These are phyloP conservation scores for Pharus latifolius DNA, from an alignment of 176 grass and related monocot species.

Conservation along the genomic window DNA sequence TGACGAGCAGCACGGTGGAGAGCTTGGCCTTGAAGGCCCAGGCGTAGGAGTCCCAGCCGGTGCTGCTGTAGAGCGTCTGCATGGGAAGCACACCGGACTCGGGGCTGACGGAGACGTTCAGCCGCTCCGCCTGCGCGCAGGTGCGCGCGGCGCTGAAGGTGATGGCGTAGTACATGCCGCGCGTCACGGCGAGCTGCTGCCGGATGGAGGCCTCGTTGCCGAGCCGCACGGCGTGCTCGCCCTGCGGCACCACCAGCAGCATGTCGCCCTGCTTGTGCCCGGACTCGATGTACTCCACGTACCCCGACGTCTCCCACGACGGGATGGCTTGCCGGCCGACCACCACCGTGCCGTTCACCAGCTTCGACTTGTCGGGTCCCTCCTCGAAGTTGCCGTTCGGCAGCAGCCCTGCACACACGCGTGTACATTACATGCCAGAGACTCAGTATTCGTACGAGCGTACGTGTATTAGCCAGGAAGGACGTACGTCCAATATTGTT, in stretches of 20 bases:
- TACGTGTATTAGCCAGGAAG: too few species aligned
- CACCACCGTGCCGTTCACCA: conserved; percentile 71
- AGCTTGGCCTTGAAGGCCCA: conserved; percentile 81
- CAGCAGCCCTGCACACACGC: conserved; percentile 42
- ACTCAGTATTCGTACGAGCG: background rate
- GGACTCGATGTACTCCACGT: conserved; percentile 91
- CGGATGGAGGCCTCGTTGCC: conserved; percentile 84
- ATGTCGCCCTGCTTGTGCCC: conserved; percentile 94
- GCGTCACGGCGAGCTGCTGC: conserved; percentile 40
- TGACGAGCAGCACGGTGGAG: conserved; percentile 32
- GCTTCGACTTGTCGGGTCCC: conserved; percentile 35
- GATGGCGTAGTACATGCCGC: conserved; percentile 67
- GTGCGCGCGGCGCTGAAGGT: conserved; percentile 90
- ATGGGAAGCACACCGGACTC: conserved; percentile 69
- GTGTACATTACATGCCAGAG: too few species aligned
- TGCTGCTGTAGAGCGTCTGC: conserved; percentile 91
- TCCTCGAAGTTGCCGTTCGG: conserved; percentile 88
- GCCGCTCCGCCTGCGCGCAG: conserved; percentile 69
- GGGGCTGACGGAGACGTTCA: conserved; percentile 83
- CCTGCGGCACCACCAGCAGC: conserved; percentile 86
- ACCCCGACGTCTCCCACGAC: conserved; percentile 54
- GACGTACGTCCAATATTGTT: too few species aligned
- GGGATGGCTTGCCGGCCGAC: conserved; percentile 39
- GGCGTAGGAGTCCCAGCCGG: conserved; percentile 83
- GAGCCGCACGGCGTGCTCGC: conserved; percentile 68